Evolutionary conservation across 2,329 filamentous ascomycete genomes (phyloP).

Genomic region (Plenodomus tracheiphilus): DNA sequence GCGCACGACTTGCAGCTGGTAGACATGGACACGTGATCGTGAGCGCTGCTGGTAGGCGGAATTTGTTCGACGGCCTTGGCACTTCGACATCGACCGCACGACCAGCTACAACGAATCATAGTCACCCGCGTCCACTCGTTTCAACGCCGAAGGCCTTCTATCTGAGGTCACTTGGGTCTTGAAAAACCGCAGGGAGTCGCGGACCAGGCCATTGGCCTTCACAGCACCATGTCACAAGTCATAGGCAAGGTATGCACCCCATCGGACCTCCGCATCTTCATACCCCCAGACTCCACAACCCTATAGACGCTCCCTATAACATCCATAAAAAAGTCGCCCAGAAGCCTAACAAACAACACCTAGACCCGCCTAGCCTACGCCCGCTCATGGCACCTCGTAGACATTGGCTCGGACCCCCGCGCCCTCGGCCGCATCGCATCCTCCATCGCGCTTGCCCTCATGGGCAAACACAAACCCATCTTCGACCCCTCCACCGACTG

Average conservation of each 20-base stretch:
- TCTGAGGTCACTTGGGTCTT: not conserved
- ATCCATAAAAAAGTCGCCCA: too few species aligned
- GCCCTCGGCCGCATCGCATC: conserved; percentile 89
- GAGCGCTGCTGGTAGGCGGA: conserved; percentile 3
- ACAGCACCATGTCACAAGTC: conserved; percentile 71
- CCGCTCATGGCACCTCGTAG: conserved; percentile 85
- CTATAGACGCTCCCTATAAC: too few species aligned
- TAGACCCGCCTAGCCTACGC: conserved; percentile 97
- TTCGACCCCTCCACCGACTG: conserved; percentile 97
- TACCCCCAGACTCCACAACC: not conserved
- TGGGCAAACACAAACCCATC: conserved; percentile 99
- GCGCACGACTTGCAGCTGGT: conserved; percentile 6
- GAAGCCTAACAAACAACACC: not conserved
- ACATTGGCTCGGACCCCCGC: conserved; percentile 68
- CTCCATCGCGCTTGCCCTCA: conserved; percentile 81
- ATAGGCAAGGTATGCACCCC: conserved; percentile 67
- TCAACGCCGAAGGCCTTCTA: not conserved
- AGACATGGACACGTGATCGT: conserved; percentile 14
- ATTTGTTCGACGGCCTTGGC: conserved; percentile 22
- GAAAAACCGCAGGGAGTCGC: not conserved
- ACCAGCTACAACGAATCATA: conserved; percentile 9
- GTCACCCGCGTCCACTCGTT: not conserved
- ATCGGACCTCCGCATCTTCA: conserved; percentile 25
- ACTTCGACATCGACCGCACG: conserved; percentile 11
- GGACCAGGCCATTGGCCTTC: conserved; percentile 25